These are phyloP conservation scores for Phytophthora boehmeriae DNA, from an alignment of 352 stramenopile genomes.

Conservation along the genomic window DNA sequence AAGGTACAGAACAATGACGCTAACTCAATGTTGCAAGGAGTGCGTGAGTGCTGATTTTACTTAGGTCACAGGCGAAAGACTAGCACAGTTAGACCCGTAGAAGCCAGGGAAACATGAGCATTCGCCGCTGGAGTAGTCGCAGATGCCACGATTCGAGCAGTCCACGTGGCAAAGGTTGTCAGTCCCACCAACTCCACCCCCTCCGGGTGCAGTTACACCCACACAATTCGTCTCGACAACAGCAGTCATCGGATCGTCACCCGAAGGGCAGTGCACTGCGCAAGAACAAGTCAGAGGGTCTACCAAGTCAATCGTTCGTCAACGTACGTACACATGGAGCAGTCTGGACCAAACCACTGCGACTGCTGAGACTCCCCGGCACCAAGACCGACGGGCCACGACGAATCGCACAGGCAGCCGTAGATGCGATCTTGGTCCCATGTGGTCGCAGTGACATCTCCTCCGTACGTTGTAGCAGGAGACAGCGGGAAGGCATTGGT, in stretches of 20 bases:
- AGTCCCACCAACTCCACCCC: constrained; percentile 35
- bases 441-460: constrained; percentile 56
- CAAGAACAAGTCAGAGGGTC: constrained; percentile 1
- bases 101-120: constrained; percentile 80
- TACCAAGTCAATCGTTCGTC: background rate
- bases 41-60: background rate
- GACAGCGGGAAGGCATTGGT: constrained; percentile 67
- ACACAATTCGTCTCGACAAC: constrained; percentile 89
- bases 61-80: constrained; percentile 54
- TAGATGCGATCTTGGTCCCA: constrained; percentile 83
- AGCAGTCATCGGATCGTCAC: constrained; percentile 84
- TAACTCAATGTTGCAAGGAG: too few relatives aligned
- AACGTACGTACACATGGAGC: constrained; percentile 59
- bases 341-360: constrained; percentile 91
- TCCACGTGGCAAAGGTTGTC: constrained; percentile 80
- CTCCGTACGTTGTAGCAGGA: constrained; percentile 53
- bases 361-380: constrained; percentile 76
- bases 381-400: constrained; percentile 74
- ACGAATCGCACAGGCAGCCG: constrained; percentile 83
- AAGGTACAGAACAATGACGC: too few relatives aligned
- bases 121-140: constrained; percentile 66
- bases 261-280: constrained; percentile 82
- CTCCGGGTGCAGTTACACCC: constrained; percentile 45
- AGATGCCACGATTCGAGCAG: constrained; percentile 79
- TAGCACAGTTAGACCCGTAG: constrained; percentile 82